These are phyloP conservation scores for Cicer cuneatum DNA, from an alignment of 306 rosid species.

Conservation along the genomic window DNA sequence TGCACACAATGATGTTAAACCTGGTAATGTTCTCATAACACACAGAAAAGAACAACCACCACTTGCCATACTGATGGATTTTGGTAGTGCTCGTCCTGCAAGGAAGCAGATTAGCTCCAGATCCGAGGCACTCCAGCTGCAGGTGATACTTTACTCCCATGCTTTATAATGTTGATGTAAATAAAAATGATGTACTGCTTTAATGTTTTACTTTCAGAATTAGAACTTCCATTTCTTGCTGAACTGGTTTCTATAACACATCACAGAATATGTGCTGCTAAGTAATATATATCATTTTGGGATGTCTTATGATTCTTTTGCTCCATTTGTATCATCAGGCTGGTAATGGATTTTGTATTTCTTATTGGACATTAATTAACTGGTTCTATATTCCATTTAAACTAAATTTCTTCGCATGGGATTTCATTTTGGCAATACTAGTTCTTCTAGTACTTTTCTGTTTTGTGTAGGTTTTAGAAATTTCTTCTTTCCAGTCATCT, in stretches of 20 bases:
- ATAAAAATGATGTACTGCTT: constrained; percentile 1
- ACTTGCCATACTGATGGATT: constrained; percentile 97
- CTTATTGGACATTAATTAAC: constrained; percentile 6
- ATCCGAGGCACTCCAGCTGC: constrained; percentile 92
- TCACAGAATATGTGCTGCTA: constrained; percentile 1
- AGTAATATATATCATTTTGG: background rate
- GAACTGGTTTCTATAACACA: constrained; percentile 9
- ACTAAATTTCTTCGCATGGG: constrained; percentile 19
- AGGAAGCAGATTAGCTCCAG: constrained; percentile 82
- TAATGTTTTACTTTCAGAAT: background rate
- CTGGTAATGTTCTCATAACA: constrained; percentile 91
- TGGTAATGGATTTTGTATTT: constrained; percentile 7
- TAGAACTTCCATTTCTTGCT: constrained; percentile 12
- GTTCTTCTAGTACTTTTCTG: constrained; percentile 16
- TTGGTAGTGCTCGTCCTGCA: constrained; percentile 94
- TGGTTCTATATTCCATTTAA: constrained; percentile 4
- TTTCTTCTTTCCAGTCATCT: constrained; percentile 41
- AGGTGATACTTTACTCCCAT: constrained; percentile 57
- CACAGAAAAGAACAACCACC: constrained; percentile 80
- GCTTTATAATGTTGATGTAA: background rate
- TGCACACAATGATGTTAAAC: constrained; percentile 97
- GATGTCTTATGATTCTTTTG: constrained; percentile 37
- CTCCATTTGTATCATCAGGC: constrained; percentile 22
- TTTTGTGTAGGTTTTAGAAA: constrained; percentile 30
- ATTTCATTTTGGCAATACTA: constrained; percentile 26